Percentiles rank a stretch among this genome's conserved stretches.
Conservation (phyloP, 225 moss, liverwort and hornwort species). For the Straminergon stramineum region DNA sequence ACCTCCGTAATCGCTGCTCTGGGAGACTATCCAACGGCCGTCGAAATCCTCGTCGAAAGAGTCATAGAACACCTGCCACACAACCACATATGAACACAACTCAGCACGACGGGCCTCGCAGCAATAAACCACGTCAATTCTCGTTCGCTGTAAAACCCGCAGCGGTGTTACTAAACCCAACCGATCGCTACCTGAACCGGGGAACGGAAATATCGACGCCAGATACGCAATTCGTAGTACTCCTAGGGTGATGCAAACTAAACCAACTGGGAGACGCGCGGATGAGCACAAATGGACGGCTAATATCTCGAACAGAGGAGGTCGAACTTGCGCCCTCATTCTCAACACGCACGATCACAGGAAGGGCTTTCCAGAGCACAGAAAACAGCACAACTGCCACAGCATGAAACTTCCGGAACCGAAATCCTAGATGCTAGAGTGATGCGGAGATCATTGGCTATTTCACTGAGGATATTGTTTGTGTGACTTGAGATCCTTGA, state of each 20-base stretch:
- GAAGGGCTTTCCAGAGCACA: background rate
- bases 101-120: background rate
- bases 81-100: background rate
- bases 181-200: background rate
- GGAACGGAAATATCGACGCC: background rate
- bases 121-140: no score
- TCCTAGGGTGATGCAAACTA: no score
- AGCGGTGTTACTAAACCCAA: background rate
- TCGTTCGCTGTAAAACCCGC: background rate
- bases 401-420: background rate
- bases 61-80: constrained; percentile 75
- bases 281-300: background rate
- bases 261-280: background rate
- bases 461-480: no score
- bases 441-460: no score
- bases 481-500: no score
- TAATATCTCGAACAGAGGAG: no score
- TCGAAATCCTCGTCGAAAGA: constrained; percentile 71
- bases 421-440: background rate
- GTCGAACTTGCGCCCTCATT: no score
- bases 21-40: constrained; percentile 87
- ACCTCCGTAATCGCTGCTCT: constrained; percentile 88
- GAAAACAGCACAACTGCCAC: background rate
- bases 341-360: background rate
- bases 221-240: background rate